These are phyloP conservation scores for Vigna mungo DNA, from an alignment of 306 rosid genomes.

Conservation along the genomic window DNA sequence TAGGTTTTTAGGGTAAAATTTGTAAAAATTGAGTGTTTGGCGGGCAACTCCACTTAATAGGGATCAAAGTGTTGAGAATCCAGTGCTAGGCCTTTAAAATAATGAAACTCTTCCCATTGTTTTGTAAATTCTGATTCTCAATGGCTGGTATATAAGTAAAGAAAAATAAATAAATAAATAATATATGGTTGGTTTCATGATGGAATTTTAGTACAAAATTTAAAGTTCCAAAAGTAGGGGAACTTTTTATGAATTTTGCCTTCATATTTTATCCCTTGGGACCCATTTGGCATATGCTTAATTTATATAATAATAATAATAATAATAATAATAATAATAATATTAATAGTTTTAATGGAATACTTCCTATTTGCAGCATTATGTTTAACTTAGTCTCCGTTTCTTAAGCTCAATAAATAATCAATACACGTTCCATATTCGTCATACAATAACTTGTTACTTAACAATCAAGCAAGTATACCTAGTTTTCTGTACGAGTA, in stretches of 20 bases:
- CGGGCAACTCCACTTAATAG: neutral
- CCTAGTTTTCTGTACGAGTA: neutral
- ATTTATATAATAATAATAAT: neutral
- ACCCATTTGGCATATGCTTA: slow-evolving; percentile 30
- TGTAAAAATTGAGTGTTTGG: neutral
- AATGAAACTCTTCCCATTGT: slow-evolving; percentile 27
- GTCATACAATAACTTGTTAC: neutral
- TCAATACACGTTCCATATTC: neutral
- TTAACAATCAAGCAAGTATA: neutral
- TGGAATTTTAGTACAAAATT: slow-evolving; percentile 24
- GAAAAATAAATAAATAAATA: slow-evolving; percentile 17
- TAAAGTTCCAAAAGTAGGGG: slow-evolving; percentile 40
- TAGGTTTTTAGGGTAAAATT: too few relatives aligned
- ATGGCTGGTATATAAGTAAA: slow-evolving; percentile 36
- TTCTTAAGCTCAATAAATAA: neutral
- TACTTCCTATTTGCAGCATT: neutral
- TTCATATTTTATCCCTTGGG: slow-evolving; percentile 27
- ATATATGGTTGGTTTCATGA: neutral
- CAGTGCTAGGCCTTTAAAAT: slow-evolving; percentile 21
- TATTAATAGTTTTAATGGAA: neutral
- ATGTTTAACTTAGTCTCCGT: too few relatives aligned
- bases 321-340: neutral
- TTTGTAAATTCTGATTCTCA: slow-evolving; percentile 28
- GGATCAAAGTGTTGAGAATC: neutral
- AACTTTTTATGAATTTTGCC: slow-evolving; percentile 36